A percentile compares a stretch with the other conserved stretches of the same genome.
phyloP scores from a whole-genome alignment of 2,329 filamentous ascomycete species.

The Stemphylium vesicarium region DNA sequence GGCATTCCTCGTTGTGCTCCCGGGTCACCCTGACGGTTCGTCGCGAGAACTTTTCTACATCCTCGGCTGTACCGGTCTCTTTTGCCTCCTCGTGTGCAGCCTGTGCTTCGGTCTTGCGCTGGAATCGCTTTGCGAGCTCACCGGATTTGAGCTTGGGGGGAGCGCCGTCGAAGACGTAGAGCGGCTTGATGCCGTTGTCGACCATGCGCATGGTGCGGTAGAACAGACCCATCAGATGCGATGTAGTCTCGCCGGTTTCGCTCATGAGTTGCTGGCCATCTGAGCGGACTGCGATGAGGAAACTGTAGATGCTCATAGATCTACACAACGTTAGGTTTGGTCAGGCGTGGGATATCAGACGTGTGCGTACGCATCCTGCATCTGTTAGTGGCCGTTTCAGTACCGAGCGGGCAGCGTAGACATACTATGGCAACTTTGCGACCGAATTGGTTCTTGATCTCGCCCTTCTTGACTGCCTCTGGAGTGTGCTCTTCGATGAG shows the following conservation, averaged over 20 bases:
- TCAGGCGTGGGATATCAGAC: background rate
- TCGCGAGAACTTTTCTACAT: conserved; percentile 97
- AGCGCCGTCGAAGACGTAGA: conserved; percentile 97
- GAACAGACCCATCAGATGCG: conserved; percentile 99
- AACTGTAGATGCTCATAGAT: conserved; percentile 99
- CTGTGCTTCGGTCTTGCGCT: conserved; percentile 89
- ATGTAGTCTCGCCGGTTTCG: conserved; percentile 94
- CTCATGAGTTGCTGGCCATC: conserved; percentile 96
- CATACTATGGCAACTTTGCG: conserved; percentile 96
- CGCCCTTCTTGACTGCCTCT: conserved; percentile 92
- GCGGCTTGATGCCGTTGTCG: conserved; percentile 97
- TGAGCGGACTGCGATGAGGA: conserved; percentile 95
- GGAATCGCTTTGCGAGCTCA: conserved; percentile 93
- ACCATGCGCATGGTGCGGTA: conserved; percentile 98
- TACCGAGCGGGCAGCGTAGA: background rate
- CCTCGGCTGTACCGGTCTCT: conserved; percentile 93
- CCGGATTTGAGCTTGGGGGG: conserved; percentile 97
- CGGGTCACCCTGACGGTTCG: conserved; percentile 92
- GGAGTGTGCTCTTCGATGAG: conserved; percentile 79
- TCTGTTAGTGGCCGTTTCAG: conserved; percentile 28
- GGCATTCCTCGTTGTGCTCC: conserved; percentile 96
- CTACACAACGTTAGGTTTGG: conserved; percentile 50
- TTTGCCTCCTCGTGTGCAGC: conserved; percentile 94
- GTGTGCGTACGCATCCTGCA: conserved; percentile 55
- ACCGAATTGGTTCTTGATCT: conserved; percentile 99